A percentile compares a stretch with the other conserved stretches of the same genome.
These are phyloP conservation scores for Cantharellus anzutake DNA, from an alignment of 768 basidiomycete genomes.

Conservation along the genomic window DNA sequence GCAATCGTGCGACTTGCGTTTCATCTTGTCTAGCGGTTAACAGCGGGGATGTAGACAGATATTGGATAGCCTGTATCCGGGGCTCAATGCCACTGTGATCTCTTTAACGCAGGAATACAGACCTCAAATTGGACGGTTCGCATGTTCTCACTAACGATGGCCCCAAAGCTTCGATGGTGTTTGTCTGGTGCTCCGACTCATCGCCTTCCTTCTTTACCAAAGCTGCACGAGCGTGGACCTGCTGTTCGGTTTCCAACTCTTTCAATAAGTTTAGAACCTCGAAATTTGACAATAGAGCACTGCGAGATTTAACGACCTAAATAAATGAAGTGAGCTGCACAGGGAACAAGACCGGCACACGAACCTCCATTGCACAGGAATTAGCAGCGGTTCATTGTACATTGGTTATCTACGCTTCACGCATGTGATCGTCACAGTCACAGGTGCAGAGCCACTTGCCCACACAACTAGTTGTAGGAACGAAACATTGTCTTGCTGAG, in stretches of 20 bases:
- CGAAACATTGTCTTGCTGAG: no score
- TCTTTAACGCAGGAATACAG: constrained; percentile 3
- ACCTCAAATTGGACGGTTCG: constrained; percentile 78
- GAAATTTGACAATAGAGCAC: constrained; percentile 73
- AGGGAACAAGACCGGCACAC: no score
- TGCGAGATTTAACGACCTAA: constrained; percentile 48
- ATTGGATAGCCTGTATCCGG: constrained; percentile 52
- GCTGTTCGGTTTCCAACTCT: constrained; percentile 55
- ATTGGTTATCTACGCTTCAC: no score
- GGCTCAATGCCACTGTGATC: neutral
- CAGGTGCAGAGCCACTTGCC: no score
- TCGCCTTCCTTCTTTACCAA: constrained; percentile 26
- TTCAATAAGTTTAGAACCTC: constrained; percentile 69
- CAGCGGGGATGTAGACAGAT: constrained; percentile 59
- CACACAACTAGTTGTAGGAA: no score
- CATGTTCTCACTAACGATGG: constrained; percentile 46
- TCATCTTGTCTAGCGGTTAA: constrained; percentile 47
- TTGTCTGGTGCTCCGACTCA: constrained; percentile 10
- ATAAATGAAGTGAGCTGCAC: no score
- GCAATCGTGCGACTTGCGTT: constrained; percentile 42
- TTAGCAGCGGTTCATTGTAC: no score
- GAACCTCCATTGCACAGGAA: no score
- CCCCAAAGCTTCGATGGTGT: neutral
- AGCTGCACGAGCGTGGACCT: constrained; percentile 40
- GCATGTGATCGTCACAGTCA: no score